These are phyloP conservation scores for Peniophora sp. DNA, from an alignment of 1,284 basidiomycete species.

Conservation along the genomic window DNA sequence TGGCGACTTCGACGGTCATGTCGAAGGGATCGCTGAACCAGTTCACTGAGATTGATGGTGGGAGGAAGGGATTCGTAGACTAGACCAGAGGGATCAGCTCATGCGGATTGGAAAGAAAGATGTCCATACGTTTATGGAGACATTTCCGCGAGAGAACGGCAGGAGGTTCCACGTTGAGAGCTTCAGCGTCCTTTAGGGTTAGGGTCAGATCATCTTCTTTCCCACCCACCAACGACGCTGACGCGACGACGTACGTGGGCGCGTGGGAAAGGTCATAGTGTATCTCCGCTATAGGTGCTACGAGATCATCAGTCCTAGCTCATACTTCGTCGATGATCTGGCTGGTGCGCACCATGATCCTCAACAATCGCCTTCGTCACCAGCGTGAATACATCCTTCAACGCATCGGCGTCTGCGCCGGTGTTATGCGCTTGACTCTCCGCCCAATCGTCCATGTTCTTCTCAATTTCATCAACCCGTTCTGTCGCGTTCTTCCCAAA, in stretches of 20 bases:
- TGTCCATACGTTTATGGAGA: conserved; percentile 32
- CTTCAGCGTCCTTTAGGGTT: conserved; percentile 26
- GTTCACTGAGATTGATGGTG: conserved; percentile 38
- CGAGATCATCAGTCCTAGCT: not conserved
- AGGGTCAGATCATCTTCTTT: not conserved
- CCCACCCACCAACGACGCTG: too few relatives aligned
- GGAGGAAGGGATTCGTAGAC: conserved; percentile 36
- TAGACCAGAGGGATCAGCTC: conserved; percentile 13
- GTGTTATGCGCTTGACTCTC: conserved; percentile 29
- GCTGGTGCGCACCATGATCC: conserved; percentile 29
- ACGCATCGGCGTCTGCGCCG: conserved; percentile 25
- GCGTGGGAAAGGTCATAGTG: conserved; percentile 21
- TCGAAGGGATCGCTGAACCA: conserved; percentile 42
- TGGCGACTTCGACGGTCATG: conserved; percentile 39
- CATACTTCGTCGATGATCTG: not conserved
- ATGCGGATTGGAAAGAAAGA: too few relatives aligned
- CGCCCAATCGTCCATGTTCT: conserved; percentile 30
- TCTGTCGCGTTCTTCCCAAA: conserved; percentile 26
- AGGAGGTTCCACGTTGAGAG: conserved; percentile 48
- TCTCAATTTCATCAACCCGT: conserved; percentile 25
- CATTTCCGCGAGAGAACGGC: conserved; percentile 44
- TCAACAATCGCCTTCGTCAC: conserved; percentile 38
- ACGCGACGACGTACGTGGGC: not conserved
- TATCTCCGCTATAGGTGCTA: conserved; percentile 37
- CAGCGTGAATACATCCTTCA: conserved; percentile 31